phyloP scores from a whole-genome alignment of 2,329 filamentous ascomycete genomes.

The Akanthomyces uredinophilus region DNA sequence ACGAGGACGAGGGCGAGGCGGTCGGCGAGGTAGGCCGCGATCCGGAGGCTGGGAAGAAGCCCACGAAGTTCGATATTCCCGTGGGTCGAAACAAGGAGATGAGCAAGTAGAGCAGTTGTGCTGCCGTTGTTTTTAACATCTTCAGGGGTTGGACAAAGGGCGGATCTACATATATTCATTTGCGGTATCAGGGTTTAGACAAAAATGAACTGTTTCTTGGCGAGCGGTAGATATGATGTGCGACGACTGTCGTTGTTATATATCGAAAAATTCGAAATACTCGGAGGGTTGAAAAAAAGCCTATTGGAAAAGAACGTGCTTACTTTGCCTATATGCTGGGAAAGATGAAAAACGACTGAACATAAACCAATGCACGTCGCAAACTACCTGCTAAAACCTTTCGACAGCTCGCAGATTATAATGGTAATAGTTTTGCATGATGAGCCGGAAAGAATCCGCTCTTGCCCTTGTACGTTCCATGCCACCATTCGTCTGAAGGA shows the following conservation, averaged over 20 bases:
- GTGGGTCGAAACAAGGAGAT: constrained; percentile 71
- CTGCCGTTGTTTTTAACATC: neutral
- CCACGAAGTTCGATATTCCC: constrained; percentile 64
- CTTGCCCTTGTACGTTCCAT: constrained; percentile 10
- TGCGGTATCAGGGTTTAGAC: constrained; percentile 2
- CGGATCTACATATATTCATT: neutral
- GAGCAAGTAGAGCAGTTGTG: constrained; percentile 27
- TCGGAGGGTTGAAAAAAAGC: neutral
- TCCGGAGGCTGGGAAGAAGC: constrained; percentile 41
- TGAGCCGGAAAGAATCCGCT: neutral
- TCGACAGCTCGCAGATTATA: neutral
- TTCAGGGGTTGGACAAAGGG: neutral
- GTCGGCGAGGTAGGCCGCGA: constrained; percentile 61
- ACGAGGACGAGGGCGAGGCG: constrained; percentile 69
- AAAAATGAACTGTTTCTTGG: constrained; percentile 6
- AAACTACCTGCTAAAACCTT: neutral
- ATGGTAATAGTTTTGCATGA: neutral
- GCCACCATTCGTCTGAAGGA: neutral
- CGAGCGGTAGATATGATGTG: neutral
- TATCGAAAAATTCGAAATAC: neutral
- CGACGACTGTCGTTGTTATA: constrained; percentile 12
- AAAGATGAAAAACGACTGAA: neutral
- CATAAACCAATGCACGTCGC: neutral
- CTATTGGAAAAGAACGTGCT: neutral
- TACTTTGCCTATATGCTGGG: neutral